Evolutionary conservation across 345 rosid species (phyloP), one percentile per base, ranked within the genome.

Genomic region (Anacardium occidentale): DNA sequence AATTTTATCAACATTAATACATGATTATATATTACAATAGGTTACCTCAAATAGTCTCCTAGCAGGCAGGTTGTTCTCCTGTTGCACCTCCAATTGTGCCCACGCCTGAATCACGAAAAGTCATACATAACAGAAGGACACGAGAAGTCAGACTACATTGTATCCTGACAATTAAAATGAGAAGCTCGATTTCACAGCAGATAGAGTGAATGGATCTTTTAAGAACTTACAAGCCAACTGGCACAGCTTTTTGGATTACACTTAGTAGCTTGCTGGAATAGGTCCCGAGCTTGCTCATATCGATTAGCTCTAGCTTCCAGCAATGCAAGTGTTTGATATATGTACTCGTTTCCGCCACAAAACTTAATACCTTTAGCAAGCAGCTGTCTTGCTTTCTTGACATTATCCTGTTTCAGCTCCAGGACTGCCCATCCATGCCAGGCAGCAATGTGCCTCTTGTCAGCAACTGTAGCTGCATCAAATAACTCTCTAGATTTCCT

Each of bases 401-500:
- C 77, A 78, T 91, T 95, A 53, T 96, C 97, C 75, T 88, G 94
- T 75, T 92, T 89, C 45, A 92, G 85, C 90, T 95, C 99, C 64
- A 95, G 79, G 78, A 92, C 89, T 53, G 98, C 98, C 99, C 97
- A 95, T 64, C 98, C 99, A 77, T 95, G 99, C 99, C 99, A 95
- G 10, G 96, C 96, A 78, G 97, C 98, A 51, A 87, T 69, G 73
- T 95, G 99, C 68, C 81, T 85, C 83, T 88, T 92, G 73, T 95
- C 96, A 64, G 98, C 99, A 66, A 95, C 97, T 0, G 97, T 95
- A 26, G 99, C 94, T 4, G 98, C 99, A 84, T 95, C 98, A 78
- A 95, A 91, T 74, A 95, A 66, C 61, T 95, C 97, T 74, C 99
- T 91, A 22, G 98, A 98, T 75, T 80, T 89, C 79, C 96, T 78